Base-by-base conservation (phyloP, 768 basidiomycete genomes). In the Lactarius trivialis region DNA sequence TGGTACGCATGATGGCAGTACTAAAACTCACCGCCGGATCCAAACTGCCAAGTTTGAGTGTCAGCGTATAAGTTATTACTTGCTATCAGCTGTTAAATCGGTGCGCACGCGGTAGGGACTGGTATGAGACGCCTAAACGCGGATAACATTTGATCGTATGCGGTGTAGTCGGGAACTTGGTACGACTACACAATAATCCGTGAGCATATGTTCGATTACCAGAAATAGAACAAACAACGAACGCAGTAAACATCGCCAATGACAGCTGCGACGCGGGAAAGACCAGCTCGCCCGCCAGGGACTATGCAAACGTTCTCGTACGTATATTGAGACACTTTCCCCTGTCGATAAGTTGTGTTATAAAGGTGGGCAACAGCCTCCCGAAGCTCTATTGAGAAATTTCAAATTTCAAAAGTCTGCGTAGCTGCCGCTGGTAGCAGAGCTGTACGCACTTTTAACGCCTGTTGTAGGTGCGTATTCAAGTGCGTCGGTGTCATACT, bases 401-500 rank as follows among this genome's bases (percentile, higher is more conserved):
- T n/a, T 36, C 32, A 28, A 45, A 48, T 30, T 2, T 19, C 32
- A 52, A 14, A 52, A 14, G 56, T 24, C 19, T 60, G 36, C 14
- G 52, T 52, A 51, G 43, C 58, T 0, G 6, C 24, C 12, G 12
- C 14, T 48, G 6, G 39, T 39, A 12, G 24, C 12, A 21, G 48
- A 32, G 17, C 32, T 48, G 36, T 5, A 55, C 72, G 14, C 54
- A 88, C 88, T 85, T 77, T 88, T 94, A 36, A 96, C 86, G 36
- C 94, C 94, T 0, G 92, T 90, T 6, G 95, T 96, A 0, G 95
- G 93, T 3, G 91, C 94, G 69, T 97, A 97, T 73, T 95, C 93
- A 65, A 90, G 76, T 33, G 86, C 84, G 68, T 93, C 92, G 37
- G 78, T 64, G 11, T 86, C 83, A 60, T 93, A 69, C 33, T 82